Evolutionary conservation across 768 basidiomycete species (phyloP), one percentile per base, ranked within the genome.

Genomic region (Tephrocybe sp.): DNA sequence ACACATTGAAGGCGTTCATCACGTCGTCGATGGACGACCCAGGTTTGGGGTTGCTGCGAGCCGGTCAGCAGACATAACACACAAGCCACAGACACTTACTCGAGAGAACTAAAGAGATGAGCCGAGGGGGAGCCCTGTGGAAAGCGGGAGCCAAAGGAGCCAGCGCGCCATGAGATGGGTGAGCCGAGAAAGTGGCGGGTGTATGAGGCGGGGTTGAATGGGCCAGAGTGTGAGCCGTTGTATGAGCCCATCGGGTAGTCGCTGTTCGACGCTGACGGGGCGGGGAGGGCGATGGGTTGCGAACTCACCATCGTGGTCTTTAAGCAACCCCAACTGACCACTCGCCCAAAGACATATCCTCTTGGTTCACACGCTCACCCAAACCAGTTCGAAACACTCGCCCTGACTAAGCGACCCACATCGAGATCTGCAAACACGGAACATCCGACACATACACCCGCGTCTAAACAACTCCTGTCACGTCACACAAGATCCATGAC

Each of bases 171-270:
- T 3, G 87, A 88, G 44, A 85, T 71, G 37, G 87, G 86, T 0
- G 86, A 88, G 46, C 84, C 84, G 6, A 88, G 71, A 61, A 86
- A 83, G 57, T 84, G 78, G 27, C 83, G 70, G 24, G 81, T 79
- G 69, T 83, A 88, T 0, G 82, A 82, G 3, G 82, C 77, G 15
- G 83, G 75, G 59, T 84, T 84, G 66, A 86, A 83, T 3, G 68
- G 63, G n/a, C 72, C 70, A 47, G 72, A 74, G 24, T 71, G 68
- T 24, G 66, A 67, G 55, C 68, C 71, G 0, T 69, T 67, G 60
- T 77, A 82, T 0, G 82, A 83, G 57, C 79, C 77, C 70, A 72
- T 73, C 13, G 57, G 27, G 41, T 69, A 69, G 63, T 73, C 55
- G 30, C 24, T 30, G 13, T 21, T 29, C 25, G 30, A 15, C 25